phyloP scores from a whole-genome alignment of 2,329 filamentous ascomycete genomes.

The Arthroderma sp. region DNA sequence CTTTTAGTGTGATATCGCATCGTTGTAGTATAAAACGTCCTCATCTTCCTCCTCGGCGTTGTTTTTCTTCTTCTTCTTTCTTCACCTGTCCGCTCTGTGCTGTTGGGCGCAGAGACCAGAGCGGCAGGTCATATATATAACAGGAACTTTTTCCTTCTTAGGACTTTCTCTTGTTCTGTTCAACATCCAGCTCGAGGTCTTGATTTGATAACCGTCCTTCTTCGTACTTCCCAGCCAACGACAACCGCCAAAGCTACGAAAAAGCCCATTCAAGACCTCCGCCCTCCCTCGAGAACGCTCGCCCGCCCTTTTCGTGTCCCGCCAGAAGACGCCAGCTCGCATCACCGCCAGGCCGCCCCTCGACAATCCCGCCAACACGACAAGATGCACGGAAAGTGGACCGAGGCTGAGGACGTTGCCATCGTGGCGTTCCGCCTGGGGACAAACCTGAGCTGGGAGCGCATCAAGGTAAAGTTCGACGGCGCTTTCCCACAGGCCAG shows the following conservation, averaged over 20 bases:
- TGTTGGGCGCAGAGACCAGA: constrained; percentile 9
- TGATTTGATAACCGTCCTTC: not conserved
- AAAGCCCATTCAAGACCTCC: not conserved
- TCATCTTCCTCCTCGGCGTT: constrained; percentile 15
- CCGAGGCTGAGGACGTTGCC: constrained; percentile 12
- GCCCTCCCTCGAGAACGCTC: not conserved
- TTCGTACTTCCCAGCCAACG: not conserved
- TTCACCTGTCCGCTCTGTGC: not conserved
- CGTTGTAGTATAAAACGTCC: not conserved
- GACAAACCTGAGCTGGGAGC: constrained; percentile 13
- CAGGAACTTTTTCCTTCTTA: not conserved
- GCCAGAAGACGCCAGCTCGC: not conserved
- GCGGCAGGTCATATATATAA: constrained; percentile 7
- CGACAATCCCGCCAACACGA: not conserved
- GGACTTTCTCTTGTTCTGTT: not conserved
- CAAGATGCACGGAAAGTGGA: constrained; percentile 10
- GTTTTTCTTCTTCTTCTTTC: constrained; percentile 1
- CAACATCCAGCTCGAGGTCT: not conserved
- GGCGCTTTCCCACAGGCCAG: constrained; percentile 6
- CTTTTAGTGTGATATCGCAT: not conserved
- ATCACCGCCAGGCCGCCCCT: not conserved
- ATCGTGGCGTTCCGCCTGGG: constrained; percentile 14
- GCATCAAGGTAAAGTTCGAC: constrained; percentile 11
- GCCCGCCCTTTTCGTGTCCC: not conserved
- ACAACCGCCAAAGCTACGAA: not conserved